Conservation (phyloP, 495 filamentous ascomycete species). For the Podospora comata region DNA sequence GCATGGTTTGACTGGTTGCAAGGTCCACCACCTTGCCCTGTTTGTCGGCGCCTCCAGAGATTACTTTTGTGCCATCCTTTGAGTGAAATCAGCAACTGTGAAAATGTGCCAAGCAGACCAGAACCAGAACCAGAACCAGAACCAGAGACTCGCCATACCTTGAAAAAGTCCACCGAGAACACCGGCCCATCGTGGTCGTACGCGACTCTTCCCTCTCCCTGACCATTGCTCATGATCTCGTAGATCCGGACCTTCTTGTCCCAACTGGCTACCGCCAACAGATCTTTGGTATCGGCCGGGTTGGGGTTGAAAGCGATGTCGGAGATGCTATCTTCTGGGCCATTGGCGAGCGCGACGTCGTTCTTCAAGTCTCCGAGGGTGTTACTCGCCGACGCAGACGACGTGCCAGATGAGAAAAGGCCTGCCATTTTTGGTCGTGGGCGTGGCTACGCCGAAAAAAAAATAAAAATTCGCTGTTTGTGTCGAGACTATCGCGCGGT, state of each 20-base stretch:
- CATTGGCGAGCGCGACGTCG: conserved; percentile 72
- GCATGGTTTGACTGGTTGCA: conserved; percentile 46
- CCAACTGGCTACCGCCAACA: conserved; percentile 83
- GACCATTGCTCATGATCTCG: conserved; percentile 68
- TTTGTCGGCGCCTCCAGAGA: conserved; percentile 83
- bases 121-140: not conserved
- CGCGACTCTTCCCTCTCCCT: conserved; percentile 66
- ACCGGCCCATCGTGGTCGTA: conserved; percentile 74
- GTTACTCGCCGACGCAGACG: conserved; percentile 52
- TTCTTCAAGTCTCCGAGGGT: conserved; percentile 88
- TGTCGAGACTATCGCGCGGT: not conserved
- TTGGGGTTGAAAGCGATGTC: conserved; percentile 72
- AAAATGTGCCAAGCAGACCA: not conserved
- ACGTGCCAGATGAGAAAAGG: conserved; percentile 58
- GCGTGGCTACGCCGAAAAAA: not conserved
- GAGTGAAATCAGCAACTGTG: conserved; percentile 1
- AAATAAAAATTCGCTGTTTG: not conserved
- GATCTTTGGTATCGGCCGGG: conserved; percentile 54
- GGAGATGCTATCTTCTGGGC: conserved; percentile 81
- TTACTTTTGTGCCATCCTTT: conserved; percentile 65
- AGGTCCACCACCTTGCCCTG: conserved; percentile 76
- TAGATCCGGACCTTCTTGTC: conserved; percentile 91
- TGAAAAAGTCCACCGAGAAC: conserved; percentile 73
- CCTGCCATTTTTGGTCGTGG: conserved; percentile 49
- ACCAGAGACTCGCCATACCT: conserved; percentile 49